These are phyloP conservation scores for Pleurostoma richardsiae DNA, from an alignment of 2,329 filamentous ascomycete species.

Conservation along the genomic window DNA sequence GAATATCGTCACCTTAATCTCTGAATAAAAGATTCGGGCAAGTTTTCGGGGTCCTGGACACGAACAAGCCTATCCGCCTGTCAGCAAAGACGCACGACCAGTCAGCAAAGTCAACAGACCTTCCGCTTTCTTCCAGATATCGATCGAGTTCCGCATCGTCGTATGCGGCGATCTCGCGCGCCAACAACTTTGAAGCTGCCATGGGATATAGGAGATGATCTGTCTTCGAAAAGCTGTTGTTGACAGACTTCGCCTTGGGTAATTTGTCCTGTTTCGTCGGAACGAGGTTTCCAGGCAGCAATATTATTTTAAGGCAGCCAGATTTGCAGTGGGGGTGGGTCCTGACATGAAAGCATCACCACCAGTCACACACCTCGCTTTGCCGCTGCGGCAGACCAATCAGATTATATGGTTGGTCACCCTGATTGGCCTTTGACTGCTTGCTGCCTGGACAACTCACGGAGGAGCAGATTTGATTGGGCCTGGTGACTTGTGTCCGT, in stretches of 20 bases:
- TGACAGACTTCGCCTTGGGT: too few relatives aligned
- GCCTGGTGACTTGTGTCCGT: background rate
- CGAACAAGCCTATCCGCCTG: background rate
- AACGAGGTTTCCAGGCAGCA: too few relatives aligned
- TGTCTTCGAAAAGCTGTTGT: too few relatives aligned
- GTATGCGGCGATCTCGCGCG: background rate
- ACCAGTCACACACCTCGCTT: too few relatives aligned
- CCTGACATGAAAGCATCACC: too few relatives aligned
- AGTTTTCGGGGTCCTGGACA: background rate
- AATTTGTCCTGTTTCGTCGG: too few relatives aligned
- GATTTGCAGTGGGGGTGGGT: too few relatives aligned
- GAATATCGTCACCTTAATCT: background rate
- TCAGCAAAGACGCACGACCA: background rate
- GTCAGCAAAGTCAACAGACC: background rate
- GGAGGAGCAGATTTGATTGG: background rate
- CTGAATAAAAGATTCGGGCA: background rate
- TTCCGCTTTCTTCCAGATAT: background rate
- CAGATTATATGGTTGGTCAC: background rate
- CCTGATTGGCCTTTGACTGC: background rate
- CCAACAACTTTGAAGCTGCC: background rate
- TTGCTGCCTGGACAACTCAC: background rate
- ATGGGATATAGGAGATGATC: too few relatives aligned
- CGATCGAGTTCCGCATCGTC: background rate
- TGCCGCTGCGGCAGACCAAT: too few relatives aligned
- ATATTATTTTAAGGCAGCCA: too few relatives aligned